Evolutionary conservation across 1,284 basidiomycete species (phyloP), one percentile per base, ranked within the genome.

Genomic region (Naganishia sp.): DNA sequence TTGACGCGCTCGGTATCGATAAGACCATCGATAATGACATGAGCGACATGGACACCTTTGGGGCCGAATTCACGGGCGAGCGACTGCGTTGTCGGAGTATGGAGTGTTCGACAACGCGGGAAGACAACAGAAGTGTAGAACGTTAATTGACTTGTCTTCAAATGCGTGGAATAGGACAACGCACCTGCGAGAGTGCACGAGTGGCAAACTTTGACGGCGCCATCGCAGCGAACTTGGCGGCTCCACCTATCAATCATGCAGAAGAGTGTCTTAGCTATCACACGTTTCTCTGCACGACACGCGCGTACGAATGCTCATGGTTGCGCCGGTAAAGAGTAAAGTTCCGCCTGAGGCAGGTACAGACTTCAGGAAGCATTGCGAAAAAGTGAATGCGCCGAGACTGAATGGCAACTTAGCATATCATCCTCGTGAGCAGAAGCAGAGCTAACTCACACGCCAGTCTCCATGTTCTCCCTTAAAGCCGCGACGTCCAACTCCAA

Each of bases 21-120:
- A 47, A 74, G 46, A 4, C 80, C 81, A 63, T 82, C 81, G 13
- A 82, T 66, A 32, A 82, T 71, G 32, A 76, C 73, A 70, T 82
- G 80, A 2, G 73, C 72, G 15, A 82, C 80, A 60, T 82, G 81
- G 7, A 82, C 67, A 1, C 77, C 79, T 62, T 80, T 66, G 0
- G 79, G 76, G 1, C 77, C 77, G 65, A 81, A 82, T 69, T 82
- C 81, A 13, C 79, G 69, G 3, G 79, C 77, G 3, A 79, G 72
- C 1, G 72, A 74, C 74, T 80, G 69, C 11, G 4, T 46, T 43
- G 21, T 65, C 32, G n/a, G 52, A 25, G n/a, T 6, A n/a, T 28
- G 25, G n/a, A 21, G 21, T 5, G 28, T 43, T 35, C 13, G 5
- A 23, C 6, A 32, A 45, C 17, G 43, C 31, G 23, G 3, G 35